Evolutionary conservation across 257 asterid species (phyloP).

Genomic region (Solanum paucissectum): DNA sequence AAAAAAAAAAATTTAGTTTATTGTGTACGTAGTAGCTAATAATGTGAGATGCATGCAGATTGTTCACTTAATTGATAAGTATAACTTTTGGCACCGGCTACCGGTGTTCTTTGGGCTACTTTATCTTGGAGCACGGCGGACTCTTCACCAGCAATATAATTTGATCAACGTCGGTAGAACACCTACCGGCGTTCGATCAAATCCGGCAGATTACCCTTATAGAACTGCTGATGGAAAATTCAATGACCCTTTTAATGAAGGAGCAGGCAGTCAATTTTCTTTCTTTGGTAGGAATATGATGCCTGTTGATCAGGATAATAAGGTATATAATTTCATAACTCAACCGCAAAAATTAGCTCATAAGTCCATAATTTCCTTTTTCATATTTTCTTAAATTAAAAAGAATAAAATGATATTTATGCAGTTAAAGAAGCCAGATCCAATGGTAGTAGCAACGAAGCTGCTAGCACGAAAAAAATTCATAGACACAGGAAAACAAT

Average conservation of each 20-base stretch:
- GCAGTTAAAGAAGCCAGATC: constrained; percentile 28
- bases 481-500: constrained; percentile 48
- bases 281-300: constrained; percentile 59
- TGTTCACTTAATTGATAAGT: constrained; percentile 30
- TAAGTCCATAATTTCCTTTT: too few relatives aligned
- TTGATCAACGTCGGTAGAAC: constrained; percentile 45
- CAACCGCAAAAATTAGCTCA: too few relatives aligned
- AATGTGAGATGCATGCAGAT: background rate
- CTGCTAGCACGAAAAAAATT: background rate
- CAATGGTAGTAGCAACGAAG: background rate
- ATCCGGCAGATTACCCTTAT: constrained; percentile 31
- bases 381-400: background rate
- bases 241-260: constrained; percentile 32
- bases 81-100: constrained; percentile 38
- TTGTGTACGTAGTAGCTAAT: background rate
- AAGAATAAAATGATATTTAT: background rate
- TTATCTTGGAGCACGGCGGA: constrained; percentile 37
- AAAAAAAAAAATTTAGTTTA: too few relatives aligned
- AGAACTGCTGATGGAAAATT: constrained; percentile 38
- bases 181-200: constrained; percentile 14
- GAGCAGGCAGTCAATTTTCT: constrained; percentile 25
- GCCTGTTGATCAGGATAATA: constrained; percentile 33
- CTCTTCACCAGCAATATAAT: constrained; percentile 46
- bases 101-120: constrained; percentile 47
- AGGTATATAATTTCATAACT: constrained; percentile 9